Evolutionary conservation across 2,329 filamentous ascomycete species (phyloP), one percentile per base, ranked within the genome.

Genomic region (Penicillium sp.): DNA sequence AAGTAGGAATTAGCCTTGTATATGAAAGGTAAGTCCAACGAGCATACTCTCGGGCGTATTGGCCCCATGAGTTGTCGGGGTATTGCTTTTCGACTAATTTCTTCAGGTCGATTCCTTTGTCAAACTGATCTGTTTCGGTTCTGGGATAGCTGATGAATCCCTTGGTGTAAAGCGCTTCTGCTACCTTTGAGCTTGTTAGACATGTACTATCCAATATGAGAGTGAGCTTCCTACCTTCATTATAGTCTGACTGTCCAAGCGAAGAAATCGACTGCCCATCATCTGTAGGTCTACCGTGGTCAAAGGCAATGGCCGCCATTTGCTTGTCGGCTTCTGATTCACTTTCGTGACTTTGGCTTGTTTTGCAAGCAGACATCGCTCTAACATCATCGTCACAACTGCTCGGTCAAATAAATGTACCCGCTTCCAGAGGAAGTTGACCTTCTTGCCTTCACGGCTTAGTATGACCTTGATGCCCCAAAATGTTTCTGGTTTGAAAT

Each of bases 201-300:
- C 27, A 34, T 50, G 9, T 12, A 29, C 29, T 5, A 48, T 23
- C 16, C 9, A 13, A 34, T 44, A 32, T 18, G 16, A 46, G 16
- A 40, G 12, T 7, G 41, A 21, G 7, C 37, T 25, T 46, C 56
- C 47, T 66, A 88, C 80, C 46, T 82, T 87, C 92, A 99, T 97
- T 42, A 96, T 90, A 56, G 88, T 83, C 64, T 96, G 89, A 76
- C 92, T 92, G 60, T 87, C 91, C 86, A 99, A 90, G n/a, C 86
- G 86, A 25, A 99, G 81, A 66, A 95, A 91, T 29, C 86, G 83
- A 60, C 90, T 96, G 13, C 94, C 93, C 75, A 92, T 93, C 75
- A 97, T 99, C 69, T 99, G 94, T 21, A 99, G 79, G 71, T 97
- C 94, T 21, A 99, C 92, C 0, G 94, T 99, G 0, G 94, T 99